phyloP scores from a whole-genome alignment of 306 rosid species.

The Argentina anserina region DNA sequence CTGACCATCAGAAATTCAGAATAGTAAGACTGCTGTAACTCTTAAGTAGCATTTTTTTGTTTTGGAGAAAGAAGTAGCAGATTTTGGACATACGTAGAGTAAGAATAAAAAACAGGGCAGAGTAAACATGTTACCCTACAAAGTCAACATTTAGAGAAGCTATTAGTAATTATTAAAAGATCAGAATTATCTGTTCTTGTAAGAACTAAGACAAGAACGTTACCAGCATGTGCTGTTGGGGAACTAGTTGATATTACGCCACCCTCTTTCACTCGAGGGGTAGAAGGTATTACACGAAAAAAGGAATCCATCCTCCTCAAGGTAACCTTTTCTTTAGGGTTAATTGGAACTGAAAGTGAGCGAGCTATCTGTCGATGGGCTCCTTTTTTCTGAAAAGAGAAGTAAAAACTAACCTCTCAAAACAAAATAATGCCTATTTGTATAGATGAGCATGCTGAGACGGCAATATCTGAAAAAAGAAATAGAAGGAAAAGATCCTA shows the following conservation, averaged over 20 bases:
- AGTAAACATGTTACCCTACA: background rate
- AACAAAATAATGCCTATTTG: background rate
- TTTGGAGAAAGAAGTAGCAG: too few species aligned
- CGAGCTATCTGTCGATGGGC: conserved; percentile 63
- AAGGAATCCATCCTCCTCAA: conserved; percentile 65
- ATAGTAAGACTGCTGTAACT: conserved; percentile 15
- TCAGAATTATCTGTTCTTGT: background rate
- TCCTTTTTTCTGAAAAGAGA: conserved; percentile 52
- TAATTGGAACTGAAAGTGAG: conserved; percentile 75
- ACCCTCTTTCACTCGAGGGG: conserved; percentile 61
- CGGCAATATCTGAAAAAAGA: conserved; percentile 11
- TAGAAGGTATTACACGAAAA: conserved; percentile 84
- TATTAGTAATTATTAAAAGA: background rate
- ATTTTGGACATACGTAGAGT: background rate
- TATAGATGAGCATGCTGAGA: background rate
- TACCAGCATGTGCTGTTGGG: conserved; percentile 61
- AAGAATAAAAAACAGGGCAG: background rate
- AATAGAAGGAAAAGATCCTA: background rate
- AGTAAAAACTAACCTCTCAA: background rate
- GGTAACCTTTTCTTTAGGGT: conserved; percentile 39
- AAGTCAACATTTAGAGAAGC: background rate
- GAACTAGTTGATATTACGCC: conserved; percentile 35
- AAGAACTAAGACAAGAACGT: background rate
- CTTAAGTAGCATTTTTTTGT: conserved; percentile 2
- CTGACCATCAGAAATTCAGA: conserved; percentile 43